Base-by-base conservation (phyloP, 352 stramenopile species). In the Pythium grandisporangium region DNA sequence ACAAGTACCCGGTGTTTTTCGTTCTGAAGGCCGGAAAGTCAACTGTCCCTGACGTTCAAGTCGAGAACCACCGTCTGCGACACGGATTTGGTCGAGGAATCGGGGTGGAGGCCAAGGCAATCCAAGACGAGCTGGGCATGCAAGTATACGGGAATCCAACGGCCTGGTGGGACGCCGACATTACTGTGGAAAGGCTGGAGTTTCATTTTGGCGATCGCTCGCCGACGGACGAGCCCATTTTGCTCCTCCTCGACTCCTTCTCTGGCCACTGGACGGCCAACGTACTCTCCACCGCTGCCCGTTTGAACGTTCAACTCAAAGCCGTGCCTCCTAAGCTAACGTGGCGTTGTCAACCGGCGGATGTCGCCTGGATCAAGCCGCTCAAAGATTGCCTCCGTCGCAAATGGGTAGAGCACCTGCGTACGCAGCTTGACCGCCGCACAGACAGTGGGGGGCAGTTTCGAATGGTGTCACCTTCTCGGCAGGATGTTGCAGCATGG, bases 231-330 rank as follows among this genome's bases (percentile, higher is more conserved):
- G 40, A 67, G 11, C 50, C 50, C 10, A 26, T 61, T 0, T 21
- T 70, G 13, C 33, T 70, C 0, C 40, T 68, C 2, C 49, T 68
- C 2, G 51, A 70, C 25, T 40, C 44, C 13, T 56, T 66, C 25
- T 63, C 48, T 7, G 53, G 30, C 2, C 55, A 64, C 34, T 69
- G 44, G 57, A 63, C 45, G 0, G 38, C 42, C 2, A 48, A 59
- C 12, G 53, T 66, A 12, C 5, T 42, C 4, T 42, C 37, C 20
- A 45, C 25, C 11, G 53, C 58, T 13, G 13, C 29, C 11, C 23
- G 10, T 4, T 25, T 53, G 10, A 61, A 50, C 30, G 38, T 61
- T 11, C n/a, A 46, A 2, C 32, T 63, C 5, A 41, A 53, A 20
- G 2, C 12, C 1, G 33, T 64, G 5, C 51, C 45, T 1, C 25